Evolutionary conservation across 176 grass and related monocot genomes (phyloP).

Genomic region (Calamus simplicifolius): DNA sequence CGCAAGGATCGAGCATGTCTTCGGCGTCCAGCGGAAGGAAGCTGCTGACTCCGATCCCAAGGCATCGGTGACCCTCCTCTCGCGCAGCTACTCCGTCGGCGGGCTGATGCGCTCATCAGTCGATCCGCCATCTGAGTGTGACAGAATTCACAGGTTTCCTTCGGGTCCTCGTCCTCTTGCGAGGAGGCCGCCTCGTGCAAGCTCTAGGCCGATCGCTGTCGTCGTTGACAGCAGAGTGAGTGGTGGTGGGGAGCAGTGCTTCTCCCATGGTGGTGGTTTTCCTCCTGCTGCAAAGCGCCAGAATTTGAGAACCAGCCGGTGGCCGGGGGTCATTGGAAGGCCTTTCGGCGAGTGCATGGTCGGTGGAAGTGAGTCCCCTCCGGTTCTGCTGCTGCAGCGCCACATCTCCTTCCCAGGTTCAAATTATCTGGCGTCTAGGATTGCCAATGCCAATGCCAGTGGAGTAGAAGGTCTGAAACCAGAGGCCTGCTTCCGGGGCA

Average conservation of each 20-base stretch:
- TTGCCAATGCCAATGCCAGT: too few species aligned
- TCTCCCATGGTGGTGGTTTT: not conserved
- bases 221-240: not conserved
- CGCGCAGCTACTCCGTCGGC: conserved; percentile 39
- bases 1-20: conserved; percentile 35
- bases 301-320: conserved; percentile 34
- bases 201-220: conserved; percentile 12
- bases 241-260: conserved; percentile 7
- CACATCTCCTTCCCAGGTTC: conserved; percentile 26
- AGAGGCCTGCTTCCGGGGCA: not conserved
- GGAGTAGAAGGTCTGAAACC: not conserved
- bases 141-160: conserved; percentile 2
- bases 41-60: not conserved
- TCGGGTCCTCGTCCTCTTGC: conserved; percentile 11
- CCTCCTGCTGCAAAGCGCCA: conserved; percentile 24
- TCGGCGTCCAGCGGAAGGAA: conserved; percentile 22
- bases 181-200: not conserved
- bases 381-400: conserved; percentile 22
- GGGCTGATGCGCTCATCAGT: conserved; percentile 23
- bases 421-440: conserved; percentile 2
- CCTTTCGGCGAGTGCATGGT: conserved; percentile 50
- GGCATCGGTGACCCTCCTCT: conserved; percentile 6
- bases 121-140: conserved; percentile 31
- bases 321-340: conserved; percentile 21
- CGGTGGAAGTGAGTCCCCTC: conserved; percentile 29